Percentiles rank a stretch among this genome's conserved stretches.
Evolutionary conservation across 768 basidiomycete species (phyloP).

Genomic region (Suillus placidus): DNA sequence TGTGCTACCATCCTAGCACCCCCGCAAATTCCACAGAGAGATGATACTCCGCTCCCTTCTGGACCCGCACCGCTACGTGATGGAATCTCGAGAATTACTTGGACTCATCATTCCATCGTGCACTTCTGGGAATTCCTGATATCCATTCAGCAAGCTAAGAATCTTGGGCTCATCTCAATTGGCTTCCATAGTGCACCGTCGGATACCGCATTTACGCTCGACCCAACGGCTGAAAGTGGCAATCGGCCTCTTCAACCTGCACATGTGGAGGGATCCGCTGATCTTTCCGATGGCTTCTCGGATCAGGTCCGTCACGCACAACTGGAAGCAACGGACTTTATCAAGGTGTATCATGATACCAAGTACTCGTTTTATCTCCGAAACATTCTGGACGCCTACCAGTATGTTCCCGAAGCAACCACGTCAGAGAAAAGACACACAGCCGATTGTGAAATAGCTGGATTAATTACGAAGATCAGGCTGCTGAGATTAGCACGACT

Average conservation of each 20-base stretch:
- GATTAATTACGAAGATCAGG: constrained; percentile 40
- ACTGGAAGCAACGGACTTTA: constrained; percentile 46
- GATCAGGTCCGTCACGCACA: constrained; percentile 22
- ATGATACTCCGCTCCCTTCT: constrained; percentile 22
- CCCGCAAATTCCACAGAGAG: constrained; percentile 18
- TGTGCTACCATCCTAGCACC: constrained; percentile 43
- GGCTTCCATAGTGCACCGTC: constrained; percentile 45
- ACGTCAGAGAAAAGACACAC: background rate
- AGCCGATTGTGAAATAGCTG: background rate
- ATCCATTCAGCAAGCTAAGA: constrained; percentile 37
- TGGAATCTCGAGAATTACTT: constrained; percentile 38
- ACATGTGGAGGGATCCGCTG: constrained; percentile 17
- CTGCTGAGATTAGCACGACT: constrained; percentile 51
- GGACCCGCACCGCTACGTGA: constrained; percentile 16
- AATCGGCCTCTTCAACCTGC: constrained; percentile 26
- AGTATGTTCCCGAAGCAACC: constrained; percentile 28
- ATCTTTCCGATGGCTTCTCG: constrained; percentile 14
- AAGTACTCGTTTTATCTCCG: constrained; percentile 50
- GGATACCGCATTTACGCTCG: constrained; percentile 15
- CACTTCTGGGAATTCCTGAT: constrained; percentile 56
- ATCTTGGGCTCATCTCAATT: constrained; percentile 50
- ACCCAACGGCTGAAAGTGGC: constrained; percentile 24
- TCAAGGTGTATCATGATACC: constrained; percentile 64
- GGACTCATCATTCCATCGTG: constrained; percentile 47
- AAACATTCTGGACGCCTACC: constrained; percentile 54